These are phyloP conservation scores for Eucalyptus cloeziana DNA, from an alignment of 345 rosid species.

Conservation along the genomic window DNA sequence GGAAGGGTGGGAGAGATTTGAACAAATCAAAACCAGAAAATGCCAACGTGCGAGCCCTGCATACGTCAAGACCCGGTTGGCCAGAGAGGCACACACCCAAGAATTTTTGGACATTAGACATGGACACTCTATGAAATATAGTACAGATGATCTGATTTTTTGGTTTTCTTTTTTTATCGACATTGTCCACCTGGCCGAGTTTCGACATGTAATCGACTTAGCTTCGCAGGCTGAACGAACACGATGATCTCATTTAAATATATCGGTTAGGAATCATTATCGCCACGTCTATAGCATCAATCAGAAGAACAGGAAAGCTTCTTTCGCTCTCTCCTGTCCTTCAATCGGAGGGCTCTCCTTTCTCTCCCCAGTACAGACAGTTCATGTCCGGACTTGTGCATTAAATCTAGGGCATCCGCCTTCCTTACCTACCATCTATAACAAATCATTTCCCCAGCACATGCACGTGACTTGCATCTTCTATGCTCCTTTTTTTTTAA, in stretches of 20 bases:
- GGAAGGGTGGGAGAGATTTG: not conserved
- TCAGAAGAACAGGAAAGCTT: not conserved
- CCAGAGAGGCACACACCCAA: not conserved
- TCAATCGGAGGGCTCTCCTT: not conserved
- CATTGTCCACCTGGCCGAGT: not conserved
- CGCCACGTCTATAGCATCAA: not conserved
- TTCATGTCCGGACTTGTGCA: not conserved
- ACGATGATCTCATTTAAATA: not conserved
- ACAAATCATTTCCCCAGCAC: not conserved
- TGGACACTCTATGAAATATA: not conserved
- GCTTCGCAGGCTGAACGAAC: not conserved
- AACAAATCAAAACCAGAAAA: not conserved
- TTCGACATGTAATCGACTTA: not conserved
- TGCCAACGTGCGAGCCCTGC: not conserved
- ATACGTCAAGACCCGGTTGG: not conserved
- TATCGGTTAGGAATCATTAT: not conserved
- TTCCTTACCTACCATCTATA: not conserved
- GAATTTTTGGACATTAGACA: not conserved
- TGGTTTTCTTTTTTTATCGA: not conserved
- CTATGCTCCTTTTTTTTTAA: not conserved
- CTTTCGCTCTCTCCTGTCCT: not conserved
- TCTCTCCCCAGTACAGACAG: not conserved
- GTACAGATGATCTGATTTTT: too few species aligned
- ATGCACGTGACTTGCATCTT: not conserved
- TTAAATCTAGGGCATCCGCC: not conserved